Evolutionary conservation across 108 stramenopile genomes (phyloP).

Genomic region (Chaetoceros muelleri): DNA sequence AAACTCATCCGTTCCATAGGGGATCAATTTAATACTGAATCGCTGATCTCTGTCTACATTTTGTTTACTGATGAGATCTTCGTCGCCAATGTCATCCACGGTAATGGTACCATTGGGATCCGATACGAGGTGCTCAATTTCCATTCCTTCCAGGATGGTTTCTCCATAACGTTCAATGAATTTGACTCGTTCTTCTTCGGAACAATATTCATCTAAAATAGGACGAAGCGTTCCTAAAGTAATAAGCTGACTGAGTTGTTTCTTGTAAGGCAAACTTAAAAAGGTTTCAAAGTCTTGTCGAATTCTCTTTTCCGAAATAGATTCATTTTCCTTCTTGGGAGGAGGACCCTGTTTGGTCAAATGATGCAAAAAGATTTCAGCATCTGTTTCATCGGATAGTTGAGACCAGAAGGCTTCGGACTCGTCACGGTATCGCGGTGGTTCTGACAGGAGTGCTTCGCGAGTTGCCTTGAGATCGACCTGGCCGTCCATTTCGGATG

Average conservation of each 20-base stretch:
- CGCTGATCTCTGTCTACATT: constrained; percentile 18
- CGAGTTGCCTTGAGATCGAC: constrained; percentile 71
- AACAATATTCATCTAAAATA: constrained; percentile 56
- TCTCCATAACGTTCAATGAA: constrained; percentile 64
- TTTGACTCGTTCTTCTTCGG: constrained; percentile 32
- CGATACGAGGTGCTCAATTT: constrained; percentile 62
- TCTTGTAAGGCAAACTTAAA: constrained; percentile 36
- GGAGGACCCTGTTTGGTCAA: constrained; percentile 10
- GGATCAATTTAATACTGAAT: constrained; percentile 47
- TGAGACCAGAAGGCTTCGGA: constrained; percentile 58
- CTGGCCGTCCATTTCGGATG: constrained; percentile 32
- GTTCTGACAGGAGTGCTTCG: constrained; percentile 43
- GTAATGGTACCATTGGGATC: constrained; percentile 65
- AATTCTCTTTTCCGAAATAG: constrained; percentile 11
- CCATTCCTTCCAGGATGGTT: constrained; percentile 61
- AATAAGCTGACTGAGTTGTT: constrained; percentile 53
- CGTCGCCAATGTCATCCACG: constrained; percentile 37
- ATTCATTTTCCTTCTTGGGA: not conserved
- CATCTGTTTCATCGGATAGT: constrained; percentile 46
- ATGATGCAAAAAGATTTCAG: constrained; percentile 47
- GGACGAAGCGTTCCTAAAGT: constrained; percentile 66
- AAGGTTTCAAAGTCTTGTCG: constrained; percentile 30
- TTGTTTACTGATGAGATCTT: constrained; percentile 12
- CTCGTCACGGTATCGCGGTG: constrained; percentile 37
- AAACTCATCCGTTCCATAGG: constrained; percentile 53